Conservation (phyloP, 208 protist species). For the Angomonas ambiguus region DNA sequence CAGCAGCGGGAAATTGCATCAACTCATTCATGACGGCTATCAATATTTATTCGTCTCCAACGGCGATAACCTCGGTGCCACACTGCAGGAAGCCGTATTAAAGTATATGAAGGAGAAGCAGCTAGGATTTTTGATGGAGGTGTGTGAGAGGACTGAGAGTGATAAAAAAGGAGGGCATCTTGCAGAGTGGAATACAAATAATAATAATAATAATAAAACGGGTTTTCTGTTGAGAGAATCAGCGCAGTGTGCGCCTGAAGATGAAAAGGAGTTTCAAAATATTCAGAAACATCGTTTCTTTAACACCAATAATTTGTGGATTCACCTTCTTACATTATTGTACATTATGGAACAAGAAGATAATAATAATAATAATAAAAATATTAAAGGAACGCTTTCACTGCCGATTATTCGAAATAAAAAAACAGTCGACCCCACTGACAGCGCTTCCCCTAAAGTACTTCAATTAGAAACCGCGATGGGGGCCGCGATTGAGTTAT, state of each 20-base stretch:
- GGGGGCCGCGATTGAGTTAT: conserved; percentile 96
- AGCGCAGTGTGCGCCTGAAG: conserved; percentile 80
- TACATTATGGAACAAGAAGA: conserved; percentile 49
- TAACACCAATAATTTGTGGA: conserved; percentile 99
- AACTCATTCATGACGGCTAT: conserved; percentile 82
- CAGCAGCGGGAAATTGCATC: conserved; percentile 85
- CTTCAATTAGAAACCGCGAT: conserved; percentile 87
- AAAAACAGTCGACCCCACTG: conserved; percentile 80
- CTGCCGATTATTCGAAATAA: conserved; percentile 83
- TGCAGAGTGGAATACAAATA: conserved; percentile 26
- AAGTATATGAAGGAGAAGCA: conserved; percentile 72
- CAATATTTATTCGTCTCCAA: conserved; percentile 99
- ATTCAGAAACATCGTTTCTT: conserved; percentile 97
- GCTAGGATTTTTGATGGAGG: conserved; percentile 91
- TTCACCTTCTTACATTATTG: conserved; percentile 90
- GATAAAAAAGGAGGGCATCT: conserved; percentile 94
- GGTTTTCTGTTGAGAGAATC: conserved; percentile 85
- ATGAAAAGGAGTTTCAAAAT: conserved; percentile 95
- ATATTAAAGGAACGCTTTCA: conserved; percentile 53
- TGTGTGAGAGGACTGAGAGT: conserved; percentile 82
- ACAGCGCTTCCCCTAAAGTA: conserved; percentile 60
- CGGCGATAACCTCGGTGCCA: conserved; percentile 98
- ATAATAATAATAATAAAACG: conserved; percentile 15
- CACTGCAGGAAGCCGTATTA: conserved; percentile 82
- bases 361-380: too few relatives aligned